A percentile compares a stretch with the other conserved stretches of the same genome.
phyloP scores from a whole-genome alignment of 2,329 filamentous ascomycete species.

The Clonostachys byssicola region DNA sequence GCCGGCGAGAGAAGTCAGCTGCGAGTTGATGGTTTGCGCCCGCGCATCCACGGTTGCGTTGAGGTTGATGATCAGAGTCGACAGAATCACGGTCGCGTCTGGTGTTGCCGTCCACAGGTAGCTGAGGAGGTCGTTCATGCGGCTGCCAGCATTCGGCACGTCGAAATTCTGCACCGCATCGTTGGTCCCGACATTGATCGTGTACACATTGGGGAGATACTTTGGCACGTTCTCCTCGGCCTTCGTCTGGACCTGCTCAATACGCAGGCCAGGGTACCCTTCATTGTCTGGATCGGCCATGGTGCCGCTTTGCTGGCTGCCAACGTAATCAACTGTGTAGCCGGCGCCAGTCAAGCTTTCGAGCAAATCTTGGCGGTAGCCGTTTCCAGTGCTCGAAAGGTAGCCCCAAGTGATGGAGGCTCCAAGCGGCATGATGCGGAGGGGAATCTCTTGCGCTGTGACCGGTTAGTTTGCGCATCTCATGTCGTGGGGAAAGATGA shows the following conservation, averaged over 20 bases:
- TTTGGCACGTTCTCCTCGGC: slow-evolving; percentile 15
- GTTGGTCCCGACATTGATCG: slow-evolving; percentile 38
- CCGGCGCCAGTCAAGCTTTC: slow-evolving; percentile 16
- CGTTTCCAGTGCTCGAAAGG: slow-evolving; percentile 23
- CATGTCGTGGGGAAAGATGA: too few relatives aligned
- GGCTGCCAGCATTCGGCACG: slow-evolving; percentile 17
- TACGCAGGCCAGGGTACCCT: slow-evolving; percentile 34
- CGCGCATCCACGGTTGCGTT: too few relatives aligned
- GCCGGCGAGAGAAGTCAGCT: slow-evolving; percentile 14
- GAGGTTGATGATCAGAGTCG: slow-evolving; percentile 23
- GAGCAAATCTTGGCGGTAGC: slow-evolving; percentile 27
- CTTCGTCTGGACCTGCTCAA: slow-evolving; percentile 25
- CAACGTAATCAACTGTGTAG: slow-evolving; percentile 31
- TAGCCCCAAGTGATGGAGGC: slow-evolving; percentile 28
- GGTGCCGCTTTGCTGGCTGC: slow-evolving; percentile 26
- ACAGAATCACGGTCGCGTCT: slow-evolving; percentile 26
- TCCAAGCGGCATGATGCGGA: slow-evolving; percentile 22
- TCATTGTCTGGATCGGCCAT: slow-evolving; percentile 38
- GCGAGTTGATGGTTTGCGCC: slow-evolving; percentile 15
- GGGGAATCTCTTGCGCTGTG: too few relatives aligned
- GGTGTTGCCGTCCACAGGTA: slow-evolving; percentile 23
- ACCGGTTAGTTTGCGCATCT: too few relatives aligned
- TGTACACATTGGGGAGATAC: slow-evolving; percentile 29
- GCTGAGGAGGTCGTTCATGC: slow-evolving; percentile 27
- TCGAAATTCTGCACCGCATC: slow-evolving; percentile 28